Percentiles rank a stretch among this genome's conserved stretches.
Evolutionary conservation across 306 rosid species (phyloP).

Genomic region (Hippophae tibetana): DNA sequence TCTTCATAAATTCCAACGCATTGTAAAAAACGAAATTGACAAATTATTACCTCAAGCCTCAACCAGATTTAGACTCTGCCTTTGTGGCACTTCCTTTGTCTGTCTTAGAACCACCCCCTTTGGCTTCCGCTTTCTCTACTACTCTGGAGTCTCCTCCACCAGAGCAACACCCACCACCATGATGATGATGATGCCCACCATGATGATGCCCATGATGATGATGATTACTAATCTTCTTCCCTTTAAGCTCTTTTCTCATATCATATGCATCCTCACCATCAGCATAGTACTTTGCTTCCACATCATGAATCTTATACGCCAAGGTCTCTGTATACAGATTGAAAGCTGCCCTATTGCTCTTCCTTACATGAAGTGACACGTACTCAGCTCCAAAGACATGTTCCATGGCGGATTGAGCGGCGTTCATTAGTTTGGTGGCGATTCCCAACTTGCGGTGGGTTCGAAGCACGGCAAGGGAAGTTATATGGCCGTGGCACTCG

Average conservation of each 20-base stretch:
- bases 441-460: constrained; percentile 88
- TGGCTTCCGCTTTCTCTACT: constrained; percentile 27
- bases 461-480: constrained; percentile 91
- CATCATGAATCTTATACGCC: constrained; percentile 86
- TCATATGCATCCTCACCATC: constrained; percentile 98
- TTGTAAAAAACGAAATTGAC: not conserved
- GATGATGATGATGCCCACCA: constrained; percentile 14
- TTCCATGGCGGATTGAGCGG: constrained; percentile 95
- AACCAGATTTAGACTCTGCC: constrained; percentile 18
- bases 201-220: constrained; percentile 22
- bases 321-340: constrained; percentile 75
- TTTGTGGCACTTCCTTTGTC: constrained; percentile 16
- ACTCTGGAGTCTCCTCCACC: constrained; percentile 31
- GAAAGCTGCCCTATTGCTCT: constrained; percentile 88
- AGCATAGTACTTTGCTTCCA: constrained; percentile 89
- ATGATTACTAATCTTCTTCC: constrained; percentile 49
- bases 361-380: constrained; percentile 85
- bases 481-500: constrained; percentile 98
- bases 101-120: constrained; percentile 32
- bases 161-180: constrained; percentile 79
- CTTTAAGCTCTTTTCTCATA: constrained; percentile 94
- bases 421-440: constrained; percentile 96
- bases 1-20: not conserved
- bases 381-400: constrained; percentile 87
- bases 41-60: not conserved